Evolutionary conservation across 768 basidiomycete species (phyloP).

Genomic region (Tulasnella sp.): DNA sequence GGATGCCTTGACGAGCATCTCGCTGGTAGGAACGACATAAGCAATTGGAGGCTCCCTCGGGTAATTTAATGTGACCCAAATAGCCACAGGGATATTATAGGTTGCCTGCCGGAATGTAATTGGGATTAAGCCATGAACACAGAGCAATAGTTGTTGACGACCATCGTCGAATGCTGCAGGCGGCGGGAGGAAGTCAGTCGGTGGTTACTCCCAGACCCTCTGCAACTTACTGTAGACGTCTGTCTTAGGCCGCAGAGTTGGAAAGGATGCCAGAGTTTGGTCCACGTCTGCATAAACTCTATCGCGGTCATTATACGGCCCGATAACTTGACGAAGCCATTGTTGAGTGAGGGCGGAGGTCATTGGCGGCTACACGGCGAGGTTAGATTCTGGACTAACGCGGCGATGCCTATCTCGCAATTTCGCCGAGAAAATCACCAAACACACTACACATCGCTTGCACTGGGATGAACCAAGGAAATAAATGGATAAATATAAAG

Average conservation of each 20-base stretch:
- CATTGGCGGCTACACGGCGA: background rate
- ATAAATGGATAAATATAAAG: conserved; percentile 13
- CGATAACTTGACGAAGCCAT: conserved; percentile 67
- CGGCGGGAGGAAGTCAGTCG: background rate
- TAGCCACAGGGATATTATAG: conserved; percentile 90
- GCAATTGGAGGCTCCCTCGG: conserved; percentile 76
- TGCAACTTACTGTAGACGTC: conserved; percentile 65
- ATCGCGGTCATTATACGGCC: conserved; percentile 53
- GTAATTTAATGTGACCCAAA: conserved; percentile 86
- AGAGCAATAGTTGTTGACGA: conserved; percentile 84
- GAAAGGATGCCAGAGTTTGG: conserved; percentile 51
- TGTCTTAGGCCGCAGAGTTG: conserved; percentile 68
- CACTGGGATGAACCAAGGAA: background rate
- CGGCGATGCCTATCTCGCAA: background rate
- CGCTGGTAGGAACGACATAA: conserved; percentile 87
- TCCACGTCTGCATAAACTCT: conserved; percentile 64
- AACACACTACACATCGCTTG: background rate
- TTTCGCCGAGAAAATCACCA: background rate
- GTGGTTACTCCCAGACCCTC: background rate
- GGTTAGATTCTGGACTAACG: background rate
- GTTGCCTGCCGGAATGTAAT: conserved; percentile 69
- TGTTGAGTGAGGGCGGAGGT: conserved; percentile 36
- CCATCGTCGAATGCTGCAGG: conserved; percentile 86
- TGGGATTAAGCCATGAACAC: conserved; percentile 85
- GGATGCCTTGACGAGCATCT: conserved; percentile 82